Conservation (phyloP, 1,139 yeast genomes). For the Kodamaea suecica region DNA sequence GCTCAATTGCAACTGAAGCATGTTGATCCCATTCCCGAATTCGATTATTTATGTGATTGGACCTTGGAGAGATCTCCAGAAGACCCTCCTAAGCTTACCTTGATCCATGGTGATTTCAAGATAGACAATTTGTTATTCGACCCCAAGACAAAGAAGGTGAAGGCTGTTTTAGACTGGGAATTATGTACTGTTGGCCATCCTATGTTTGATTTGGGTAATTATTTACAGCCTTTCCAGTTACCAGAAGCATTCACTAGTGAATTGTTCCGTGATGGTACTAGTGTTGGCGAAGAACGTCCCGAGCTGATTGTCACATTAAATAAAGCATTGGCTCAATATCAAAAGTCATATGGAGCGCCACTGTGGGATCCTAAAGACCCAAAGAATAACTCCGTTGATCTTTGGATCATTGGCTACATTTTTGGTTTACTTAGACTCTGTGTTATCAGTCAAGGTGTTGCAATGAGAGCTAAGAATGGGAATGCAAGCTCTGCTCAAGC, state of each 20-base stretch:
- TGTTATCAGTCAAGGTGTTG: conserved; percentile 67
- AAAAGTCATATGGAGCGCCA: conserved; percentile 25
- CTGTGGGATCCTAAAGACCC: conserved; percentile 35
- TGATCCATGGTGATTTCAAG: conserved; percentile 69
- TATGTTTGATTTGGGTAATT: conserved; percentile 59
- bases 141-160: conserved; percentile 45
- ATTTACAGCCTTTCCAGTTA: conserved; percentile 55
- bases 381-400: conserved; percentile 37
- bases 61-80: conserved; percentile 39
- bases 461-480: conserved; percentile 57
- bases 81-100: conserved; percentile 46
- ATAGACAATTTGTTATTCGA: conserved; percentile 61
- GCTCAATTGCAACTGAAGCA: conserved; percentile 49
- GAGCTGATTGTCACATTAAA: conserved; percentile 25
- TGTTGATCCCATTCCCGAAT: conserved; percentile 52
- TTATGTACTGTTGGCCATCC: conserved; percentile 69
- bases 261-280: conserved; percentile 22
- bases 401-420: conserved; percentile 57
- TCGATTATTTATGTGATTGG: conserved; percentile 44
- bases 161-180: conserved; percentile 69
- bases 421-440: conserved; percentile 58
- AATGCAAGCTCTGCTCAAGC: conserved; percentile 62
- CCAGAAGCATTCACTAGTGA: conserved; percentile 35
- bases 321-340: conserved; percentile 28
- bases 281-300: conserved; percentile 36